phyloP scores from a whole-genome alignment of 371 early-diverging fungal species.

The Blakeslea trispora region DNA sequence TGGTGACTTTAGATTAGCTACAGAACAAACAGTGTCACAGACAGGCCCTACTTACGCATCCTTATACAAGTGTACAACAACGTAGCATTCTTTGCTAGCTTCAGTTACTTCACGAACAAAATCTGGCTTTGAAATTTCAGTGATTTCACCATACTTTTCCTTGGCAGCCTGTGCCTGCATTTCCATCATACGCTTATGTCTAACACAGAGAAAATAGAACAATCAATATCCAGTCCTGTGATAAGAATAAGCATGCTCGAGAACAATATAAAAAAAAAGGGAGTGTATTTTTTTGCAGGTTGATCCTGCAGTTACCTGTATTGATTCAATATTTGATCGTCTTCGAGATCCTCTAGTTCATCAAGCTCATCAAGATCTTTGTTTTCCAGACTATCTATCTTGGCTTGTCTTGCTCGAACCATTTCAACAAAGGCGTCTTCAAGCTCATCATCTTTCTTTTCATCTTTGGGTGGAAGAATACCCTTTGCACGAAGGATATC shows the following conservation, averaged over 20 bases:
- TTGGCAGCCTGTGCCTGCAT: slow-evolving; percentile 63
- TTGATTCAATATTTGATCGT: slow-evolving; percentile 79
- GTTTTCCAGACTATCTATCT: slow-evolving; percentile 63
- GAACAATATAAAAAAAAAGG: neutral
- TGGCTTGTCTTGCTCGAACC: slow-evolving; percentile 61
- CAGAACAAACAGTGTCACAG: too few relatives aligned
- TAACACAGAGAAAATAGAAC: slow-evolving; percentile 4
- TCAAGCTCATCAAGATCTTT: slow-evolving; percentile 86
- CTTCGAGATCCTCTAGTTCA: slow-evolving; percentile 86
- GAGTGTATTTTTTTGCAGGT: neutral
- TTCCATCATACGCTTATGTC: slow-evolving; percentile 78
- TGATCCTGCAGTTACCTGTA: slow-evolving; percentile 54
- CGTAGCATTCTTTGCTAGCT: slow-evolving; percentile 77
- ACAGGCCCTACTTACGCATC: slow-evolving; percentile 64
- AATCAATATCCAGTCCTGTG: too few relatives aligned
- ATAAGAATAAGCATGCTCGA: too few relatives aligned
- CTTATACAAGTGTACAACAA: slow-evolving; percentile 79
- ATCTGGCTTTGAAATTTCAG: slow-evolving; percentile 90
- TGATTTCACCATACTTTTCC: slow-evolving; percentile 79
- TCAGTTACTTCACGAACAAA: slow-evolving; percentile 89
- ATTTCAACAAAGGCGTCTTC: slow-evolving; percentile 81
- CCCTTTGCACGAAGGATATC: slow-evolving; percentile 91
- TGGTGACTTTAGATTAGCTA: too few relatives aligned
- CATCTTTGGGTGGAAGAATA: slow-evolving; percentile 83
- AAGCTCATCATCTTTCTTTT: slow-evolving; percentile 72